A percentile compares a stretch with the other conserved stretches of the same genome.
phyloP scores from a whole-genome alignment of 73 alveolate genomes.

The Tetrahymena malaccensis region DNA sequence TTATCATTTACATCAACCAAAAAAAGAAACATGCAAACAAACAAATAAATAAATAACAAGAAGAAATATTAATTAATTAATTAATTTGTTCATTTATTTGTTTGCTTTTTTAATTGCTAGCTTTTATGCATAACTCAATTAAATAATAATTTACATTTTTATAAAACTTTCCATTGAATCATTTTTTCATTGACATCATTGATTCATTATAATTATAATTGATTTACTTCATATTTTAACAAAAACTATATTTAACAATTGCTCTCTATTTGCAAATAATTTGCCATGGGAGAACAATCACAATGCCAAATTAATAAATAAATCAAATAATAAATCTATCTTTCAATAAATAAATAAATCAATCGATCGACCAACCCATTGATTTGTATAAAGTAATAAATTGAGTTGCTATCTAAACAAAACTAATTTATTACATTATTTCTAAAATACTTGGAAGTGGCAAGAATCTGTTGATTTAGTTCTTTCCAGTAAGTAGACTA shows the following conservation, averaged over 20 bases:
- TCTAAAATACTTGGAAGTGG: background rate
- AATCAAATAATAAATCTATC: background rate
- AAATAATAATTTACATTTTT: background rate
- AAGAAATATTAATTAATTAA: background rate
- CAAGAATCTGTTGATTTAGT: background rate
- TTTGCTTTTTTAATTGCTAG: no score
- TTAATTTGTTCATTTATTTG: no score
- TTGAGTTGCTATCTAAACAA: background rate
- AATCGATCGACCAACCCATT: background rate
- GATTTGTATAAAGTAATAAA: no score
- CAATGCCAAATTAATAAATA: background rate
- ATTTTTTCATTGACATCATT: background rate
- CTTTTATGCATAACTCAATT: background rate
- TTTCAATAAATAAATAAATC: background rate
- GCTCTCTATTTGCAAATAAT: background rate
- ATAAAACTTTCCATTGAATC: no score
- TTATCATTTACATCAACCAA: no score
- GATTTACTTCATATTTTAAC: background rate
- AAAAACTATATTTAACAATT: background rate
- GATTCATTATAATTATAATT: background rate
- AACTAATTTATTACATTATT: no score
- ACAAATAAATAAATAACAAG: no score
- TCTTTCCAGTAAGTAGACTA: no score
- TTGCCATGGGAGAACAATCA: background rate
- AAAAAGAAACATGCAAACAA: no score